Evolutionary conservation across 352 stramenopile genomes (phyloP).

Genomic region (Globisporangium nunn): DNA sequence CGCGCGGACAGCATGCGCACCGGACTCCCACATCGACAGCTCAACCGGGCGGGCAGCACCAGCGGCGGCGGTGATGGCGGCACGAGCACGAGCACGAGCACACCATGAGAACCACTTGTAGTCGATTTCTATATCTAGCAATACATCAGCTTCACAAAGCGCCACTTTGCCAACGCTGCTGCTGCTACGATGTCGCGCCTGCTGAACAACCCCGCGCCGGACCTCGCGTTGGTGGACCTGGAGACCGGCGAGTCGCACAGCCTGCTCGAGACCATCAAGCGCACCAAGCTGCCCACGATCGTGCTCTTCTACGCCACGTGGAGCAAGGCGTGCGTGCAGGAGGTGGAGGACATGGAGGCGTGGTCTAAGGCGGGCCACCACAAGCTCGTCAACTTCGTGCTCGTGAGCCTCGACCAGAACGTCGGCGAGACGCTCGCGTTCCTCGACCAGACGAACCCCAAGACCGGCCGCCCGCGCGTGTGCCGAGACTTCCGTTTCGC

Average conservation of each 20-base stretch:
- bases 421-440: conserved; percentile 37
- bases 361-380: conserved; percentile 45
- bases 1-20: conserved; percentile 40
- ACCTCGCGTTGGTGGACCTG: conserved; percentile 43
- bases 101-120: too few relatives aligned
- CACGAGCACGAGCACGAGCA: too few relatives aligned
- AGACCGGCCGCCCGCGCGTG: conserved; percentile 32
- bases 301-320: conserved; percentile 63
- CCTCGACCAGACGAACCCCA: conserved; percentile 31
- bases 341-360: conserved; percentile 47
- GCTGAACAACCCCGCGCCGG: conserved; percentile 38
- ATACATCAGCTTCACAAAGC: background rate
- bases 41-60: conserved; percentile 17
- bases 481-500: conserved; percentile 39
- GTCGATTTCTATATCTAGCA: background rate
- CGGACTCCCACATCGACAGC: conserved; percentile 22
- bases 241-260: conserved; percentile 33
- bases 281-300: conserved; percentile 29
- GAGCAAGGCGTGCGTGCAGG: conserved; percentile 41
- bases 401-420: conserved; percentile 62
- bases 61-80: conserved; percentile 1
- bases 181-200: conserved; percentile 28
- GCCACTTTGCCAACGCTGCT: background rate
- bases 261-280: conserved; percentile 26
- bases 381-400: conserved; percentile 49